Percentiles rank a stretch among this genome's conserved stretches.
These are phyloP conservation scores for Candida lessepsii DNA, from an alignment of 805 yeast species.

Conservation along the genomic window DNA sequence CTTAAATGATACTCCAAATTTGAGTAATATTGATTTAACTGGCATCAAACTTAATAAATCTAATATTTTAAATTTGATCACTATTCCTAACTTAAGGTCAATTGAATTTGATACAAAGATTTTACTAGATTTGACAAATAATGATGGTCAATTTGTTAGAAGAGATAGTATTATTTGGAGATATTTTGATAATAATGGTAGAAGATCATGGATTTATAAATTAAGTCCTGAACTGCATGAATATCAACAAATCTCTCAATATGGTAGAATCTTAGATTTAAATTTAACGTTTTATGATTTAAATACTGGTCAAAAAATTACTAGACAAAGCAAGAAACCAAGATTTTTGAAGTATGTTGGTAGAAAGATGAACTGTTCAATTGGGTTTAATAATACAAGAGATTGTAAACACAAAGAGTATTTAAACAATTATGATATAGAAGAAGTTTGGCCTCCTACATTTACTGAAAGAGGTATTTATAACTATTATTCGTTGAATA, in stretches of 20 bases:
- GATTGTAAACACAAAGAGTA: constrained; percentile 31
- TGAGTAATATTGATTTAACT: constrained; percentile 64
- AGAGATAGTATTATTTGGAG: constrained; percentile 44
- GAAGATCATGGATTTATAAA: constrained; percentile 79
- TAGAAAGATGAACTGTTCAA: constrained; percentile 53
- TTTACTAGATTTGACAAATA: constrained; percentile 47
- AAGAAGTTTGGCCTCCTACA: constrained; percentile 51
- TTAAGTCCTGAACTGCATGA: constrained; percentile 31
- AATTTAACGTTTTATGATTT: constrained; percentile 58
- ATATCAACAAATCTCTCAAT: constrained; percentile 24
- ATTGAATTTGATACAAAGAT: constrained; percentile 64
- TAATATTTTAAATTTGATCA: constrained; percentile 39
- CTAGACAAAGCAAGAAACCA: constrained; percentile 45
- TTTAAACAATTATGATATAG: constrained; percentile 25
- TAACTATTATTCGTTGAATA: constrained; percentile 55
- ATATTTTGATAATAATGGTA: constrained; percentile 60
- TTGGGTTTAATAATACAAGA: constrained; percentile 46
- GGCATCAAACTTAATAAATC: constrained; percentile 62
- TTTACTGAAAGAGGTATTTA: constrained; percentile 54
- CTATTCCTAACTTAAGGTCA: constrained; percentile 45
- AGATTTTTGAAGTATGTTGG: constrained; percentile 52
- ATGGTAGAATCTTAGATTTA: constrained; percentile 21
- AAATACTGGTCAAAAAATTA: constrained; percentile 60
- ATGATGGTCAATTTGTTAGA: constrained; percentile 35
- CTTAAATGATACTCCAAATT: constrained; percentile 23